These are phyloP conservation scores for Malus sieversii DNA, from an alignment of 306 rosid genomes.

Conservation along the genomic window DNA sequence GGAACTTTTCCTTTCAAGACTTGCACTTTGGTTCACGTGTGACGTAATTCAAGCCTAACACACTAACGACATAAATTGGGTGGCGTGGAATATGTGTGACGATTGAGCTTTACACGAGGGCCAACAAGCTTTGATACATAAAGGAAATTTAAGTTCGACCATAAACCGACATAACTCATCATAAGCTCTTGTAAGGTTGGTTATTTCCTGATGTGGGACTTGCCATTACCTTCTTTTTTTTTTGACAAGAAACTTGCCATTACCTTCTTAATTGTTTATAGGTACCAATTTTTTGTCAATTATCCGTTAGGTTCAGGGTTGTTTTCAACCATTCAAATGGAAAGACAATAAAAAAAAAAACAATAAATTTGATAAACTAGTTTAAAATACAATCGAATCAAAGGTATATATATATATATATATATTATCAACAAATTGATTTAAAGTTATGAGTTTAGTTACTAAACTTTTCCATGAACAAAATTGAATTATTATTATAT, in stretches of 20 bases:
- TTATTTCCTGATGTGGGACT: no score
- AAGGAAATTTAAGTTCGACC: no score
- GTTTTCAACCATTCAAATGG: background rate
- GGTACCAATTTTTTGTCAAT: background rate
- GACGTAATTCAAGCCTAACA: background rate
- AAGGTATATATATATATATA: no score
- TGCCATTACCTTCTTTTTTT: background rate
- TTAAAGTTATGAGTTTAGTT: background rate
- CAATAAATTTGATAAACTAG: background rate
- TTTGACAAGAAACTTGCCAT: no score
- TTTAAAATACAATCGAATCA: no score
- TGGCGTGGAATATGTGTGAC: fast-evolving
- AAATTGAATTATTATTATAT: background rate
- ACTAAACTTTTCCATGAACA: background rate
- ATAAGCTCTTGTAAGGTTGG: background rate
- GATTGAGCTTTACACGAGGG: no score
- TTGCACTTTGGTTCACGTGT: no score
- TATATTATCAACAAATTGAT: no score
- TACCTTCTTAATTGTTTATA: background rate
- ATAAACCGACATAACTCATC: background rate
- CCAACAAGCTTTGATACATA: no score
- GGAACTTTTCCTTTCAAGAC: no score
- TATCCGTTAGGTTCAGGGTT: background rate
- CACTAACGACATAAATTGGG: no score
- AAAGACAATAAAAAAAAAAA: no score